Conservation (phyloP, 2,329 filamentous ascomycete genomes). For the Decorospora gaudefroyi region DNA sequence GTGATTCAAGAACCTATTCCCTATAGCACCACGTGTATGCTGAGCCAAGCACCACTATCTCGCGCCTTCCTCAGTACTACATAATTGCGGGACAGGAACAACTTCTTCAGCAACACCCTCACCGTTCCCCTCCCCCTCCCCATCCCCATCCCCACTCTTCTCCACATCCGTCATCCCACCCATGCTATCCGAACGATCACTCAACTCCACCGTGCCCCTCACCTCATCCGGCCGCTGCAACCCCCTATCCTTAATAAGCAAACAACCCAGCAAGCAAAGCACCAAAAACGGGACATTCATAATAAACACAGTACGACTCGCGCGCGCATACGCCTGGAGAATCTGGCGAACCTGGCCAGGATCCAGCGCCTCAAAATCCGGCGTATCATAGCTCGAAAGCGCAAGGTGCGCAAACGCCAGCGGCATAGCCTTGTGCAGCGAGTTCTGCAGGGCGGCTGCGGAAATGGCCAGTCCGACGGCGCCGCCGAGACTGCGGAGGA, state of each 20-base stretch:
- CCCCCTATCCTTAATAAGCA: slow-evolving; percentile 57
- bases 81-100: too few relatives aligned
- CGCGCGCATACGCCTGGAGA: slow-evolving; percentile 58
- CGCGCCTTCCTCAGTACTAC: too few relatives aligned
- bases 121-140: neutral
- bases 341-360: slow-evolving; percentile 42
- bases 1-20: too few relatives aligned
- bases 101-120: neutral
- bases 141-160: neutral
- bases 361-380: slow-evolving; percentile 16
- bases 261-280: slow-evolving; percentile 55
- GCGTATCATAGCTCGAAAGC: slow-evolving; percentile 16
- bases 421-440: slow-evolving; percentile 22
- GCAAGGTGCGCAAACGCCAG: slow-evolving; percentile 15
- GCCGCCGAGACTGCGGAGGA: slow-evolving; percentile 64
- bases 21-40: too few relatives aligned
- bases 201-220: neutral
- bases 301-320: slow-evolving; percentile 61
- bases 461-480: slow-evolving; percentile 60
- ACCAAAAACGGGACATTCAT: slow-evolving; percentile 61
- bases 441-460: slow-evolving; percentile 24
- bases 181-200: too few relatives aligned
- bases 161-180: neutral
- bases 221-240: slow-evolving; percentile 44
- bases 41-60: too few relatives aligned